Evolutionary conservation across 2,329 filamentous ascomycete genomes (phyloP).

Genomic region (Plectosphaerella sp.): DNA sequence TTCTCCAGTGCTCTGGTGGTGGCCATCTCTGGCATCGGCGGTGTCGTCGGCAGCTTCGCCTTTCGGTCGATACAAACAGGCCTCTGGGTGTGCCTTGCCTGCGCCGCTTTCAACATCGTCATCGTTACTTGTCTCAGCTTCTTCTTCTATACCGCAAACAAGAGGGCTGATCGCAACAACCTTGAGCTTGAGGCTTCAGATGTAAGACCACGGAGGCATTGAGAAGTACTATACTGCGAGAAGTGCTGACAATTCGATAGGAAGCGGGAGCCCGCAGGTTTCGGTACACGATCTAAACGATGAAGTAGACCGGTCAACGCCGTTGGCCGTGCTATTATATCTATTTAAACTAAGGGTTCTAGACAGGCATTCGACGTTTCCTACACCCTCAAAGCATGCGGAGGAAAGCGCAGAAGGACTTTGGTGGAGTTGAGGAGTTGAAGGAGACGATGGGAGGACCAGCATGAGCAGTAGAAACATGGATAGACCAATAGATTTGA

Average conservation of each 20-base stretch:
- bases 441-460: too few species aligned
- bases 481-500: too few species aligned
- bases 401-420: too few species aligned
- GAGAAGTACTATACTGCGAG: not conserved
- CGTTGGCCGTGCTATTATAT: too few species aligned
- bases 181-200: constrained; percentile 8
- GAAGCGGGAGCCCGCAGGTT: constrained; percentile 6
- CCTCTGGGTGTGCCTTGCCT: constrained; percentile 5
- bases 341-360: too few species aligned
- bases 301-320: not conserved
- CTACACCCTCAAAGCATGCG: too few species aligned
- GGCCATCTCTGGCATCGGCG: constrained; percentile 8
- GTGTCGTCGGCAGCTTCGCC: constrained; percentile 10
- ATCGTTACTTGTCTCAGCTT: constrained; percentile 1
- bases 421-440: too few species aligned
- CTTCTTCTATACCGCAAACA: constrained; percentile 7
- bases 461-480: too few species aligned
- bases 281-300: constrained; percentile 5
- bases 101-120: constrained; percentile 5
- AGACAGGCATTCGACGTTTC: too few species aligned
- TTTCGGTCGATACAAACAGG: constrained; percentile 5
- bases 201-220: not conserved
- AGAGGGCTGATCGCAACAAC: constrained; percentile 1
- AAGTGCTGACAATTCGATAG: not conserved
- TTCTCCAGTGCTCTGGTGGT: constrained; percentile 11